Evolutionary conservation across 1,284 basidiomycete species (phyloP).

Genomic region (Apiotrichum gracile): DNA sequence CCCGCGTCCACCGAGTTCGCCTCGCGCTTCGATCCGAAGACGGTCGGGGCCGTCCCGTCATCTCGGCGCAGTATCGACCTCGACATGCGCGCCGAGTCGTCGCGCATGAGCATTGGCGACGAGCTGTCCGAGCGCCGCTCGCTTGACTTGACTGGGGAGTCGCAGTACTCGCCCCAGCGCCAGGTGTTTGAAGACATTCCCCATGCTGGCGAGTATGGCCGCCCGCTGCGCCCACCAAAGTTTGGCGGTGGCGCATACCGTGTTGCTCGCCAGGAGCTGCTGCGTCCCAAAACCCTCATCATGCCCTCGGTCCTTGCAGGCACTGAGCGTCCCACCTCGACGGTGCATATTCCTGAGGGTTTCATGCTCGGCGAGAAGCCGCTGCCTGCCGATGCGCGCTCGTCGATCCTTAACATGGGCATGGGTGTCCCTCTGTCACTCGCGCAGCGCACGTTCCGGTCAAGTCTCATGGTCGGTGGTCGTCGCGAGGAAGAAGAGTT

Average conservation of each 20-base stretch:
- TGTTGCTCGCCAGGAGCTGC: constrained; percentile 23
- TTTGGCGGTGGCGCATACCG: constrained; percentile 19
- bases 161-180: background rate
- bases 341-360: constrained; percentile 31
- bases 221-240: constrained; percentile 29
- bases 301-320: constrained; percentile 38
- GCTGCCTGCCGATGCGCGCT: constrained; percentile 37
- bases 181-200: constrained; percentile 28
- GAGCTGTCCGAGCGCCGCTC: background rate
- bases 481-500: constrained; percentile 21
- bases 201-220: constrained; percentile 29
- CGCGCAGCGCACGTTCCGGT: constrained; percentile 38
- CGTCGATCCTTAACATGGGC: constrained; percentile 25
- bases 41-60: constrained; percentile 1
- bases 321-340: constrained; percentile 4
- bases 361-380: constrained; percentile 42
- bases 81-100: background rate
- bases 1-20: constrained; percentile 32
- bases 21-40: constrained; percentile 41
- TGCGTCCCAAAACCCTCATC: constrained; percentile 41
- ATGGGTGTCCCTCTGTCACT: constrained; percentile 28
- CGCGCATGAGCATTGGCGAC: background rate
- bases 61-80: background rate
- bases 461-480: constrained; percentile 33
- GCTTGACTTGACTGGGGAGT: background rate